Conservation (phyloP, 1,284 basidiomycete genomes). For the Porogramme epimiltina region DNA sequence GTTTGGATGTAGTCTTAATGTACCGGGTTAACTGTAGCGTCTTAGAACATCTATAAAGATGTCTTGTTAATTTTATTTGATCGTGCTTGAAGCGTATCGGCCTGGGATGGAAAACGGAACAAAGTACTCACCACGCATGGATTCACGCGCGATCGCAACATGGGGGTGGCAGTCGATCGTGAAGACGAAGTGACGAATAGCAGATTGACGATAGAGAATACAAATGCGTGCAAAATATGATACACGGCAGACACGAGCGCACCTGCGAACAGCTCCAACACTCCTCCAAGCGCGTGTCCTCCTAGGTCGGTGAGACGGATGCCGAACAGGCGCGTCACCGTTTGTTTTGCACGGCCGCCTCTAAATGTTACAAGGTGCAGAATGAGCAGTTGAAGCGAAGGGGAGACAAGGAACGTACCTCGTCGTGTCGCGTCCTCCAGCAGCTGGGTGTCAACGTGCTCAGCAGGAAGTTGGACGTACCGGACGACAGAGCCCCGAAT, state of each 20-base stretch:
- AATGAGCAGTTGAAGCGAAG: neutral
- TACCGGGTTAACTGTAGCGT: too few species aligned
- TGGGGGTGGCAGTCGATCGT: too few species aligned
- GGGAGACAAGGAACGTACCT: slow-evolving; percentile 52
- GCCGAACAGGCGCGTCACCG: slow-evolving; percentile 12
- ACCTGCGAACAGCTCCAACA: slow-evolving; percentile 5
- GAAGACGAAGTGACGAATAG: too few species aligned
- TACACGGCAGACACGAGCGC: slow-evolving; percentile 13
- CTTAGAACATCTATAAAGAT: too few species aligned
- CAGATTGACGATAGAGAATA: neutral
- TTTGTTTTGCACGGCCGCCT: slow-evolving; percentile 26
- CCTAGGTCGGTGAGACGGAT: too few species aligned
- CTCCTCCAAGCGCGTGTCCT: neutral
- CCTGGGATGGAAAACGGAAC: too few species aligned
- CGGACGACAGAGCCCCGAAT: slow-evolving; percentile 98
- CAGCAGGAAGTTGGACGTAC: slow-evolving; percentile 92
- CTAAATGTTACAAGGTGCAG: slow-evolving; percentile 8
- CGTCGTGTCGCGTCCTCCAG: slow-evolving; percentile 96
- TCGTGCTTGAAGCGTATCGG: too few species aligned
- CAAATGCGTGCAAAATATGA: slow-evolving; percentile 3
- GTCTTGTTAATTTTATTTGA: too few species aligned
- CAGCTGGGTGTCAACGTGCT: slow-evolving; percentile 94
- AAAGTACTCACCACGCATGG: too few species aligned
- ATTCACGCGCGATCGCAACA: too few species aligned
- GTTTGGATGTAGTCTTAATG: too few species aligned